Evolutionary conservation across 2,329 filamentous ascomycete genomes (phyloP), one percentile per base, ranked within the genome.

Genomic region (Calonectria henricotiae): DNA sequence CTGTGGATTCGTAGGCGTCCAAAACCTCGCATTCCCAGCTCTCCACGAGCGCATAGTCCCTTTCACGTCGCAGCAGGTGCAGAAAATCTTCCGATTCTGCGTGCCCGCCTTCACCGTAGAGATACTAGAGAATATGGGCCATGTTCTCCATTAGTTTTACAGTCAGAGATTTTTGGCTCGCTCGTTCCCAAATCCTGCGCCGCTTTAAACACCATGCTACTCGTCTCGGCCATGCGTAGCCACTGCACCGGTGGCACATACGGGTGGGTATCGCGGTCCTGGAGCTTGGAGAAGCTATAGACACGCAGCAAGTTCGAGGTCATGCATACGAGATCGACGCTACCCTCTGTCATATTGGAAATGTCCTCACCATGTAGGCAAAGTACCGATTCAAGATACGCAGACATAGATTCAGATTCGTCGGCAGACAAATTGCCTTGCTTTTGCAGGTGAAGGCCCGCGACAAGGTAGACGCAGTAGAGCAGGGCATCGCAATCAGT

Each of bases 211-310:
- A 76, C 62, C n/a, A 67, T 61, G 23, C 58, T 68, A 54, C 73
- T 76, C 39, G 71, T 70, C n/a, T 68, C 68, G 0, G 51, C 70
- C 61, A 74, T 73, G 62, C 74, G 73, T 37, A 76, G 44, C 75
- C 75, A 77, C 35, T 75, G 64, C 1, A 70, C 35, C 8, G 75
- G 75, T 1, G 74, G 73, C 9, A 54, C 44, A n/a, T 77, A 77
- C 11, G 74, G 73, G 5, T 49, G 17, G 8, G 73, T 67, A 2
- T 43, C 13, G 8, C 74, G 73, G 37, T 73, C 63, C 9, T 76
- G 74, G 0, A 77, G 67, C 41, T 61, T 51, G 8, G 70, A 55
- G 12, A 70, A 71, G 44, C 67, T 63, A 46, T 75, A 74, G 1
- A 75, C 35, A 17, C 75, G 74, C 11, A 77, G 58, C 35, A 73